phyloP scores from a whole-genome alignment of 768 basidiomycete species.

The Pleurotus platypus region DNA sequence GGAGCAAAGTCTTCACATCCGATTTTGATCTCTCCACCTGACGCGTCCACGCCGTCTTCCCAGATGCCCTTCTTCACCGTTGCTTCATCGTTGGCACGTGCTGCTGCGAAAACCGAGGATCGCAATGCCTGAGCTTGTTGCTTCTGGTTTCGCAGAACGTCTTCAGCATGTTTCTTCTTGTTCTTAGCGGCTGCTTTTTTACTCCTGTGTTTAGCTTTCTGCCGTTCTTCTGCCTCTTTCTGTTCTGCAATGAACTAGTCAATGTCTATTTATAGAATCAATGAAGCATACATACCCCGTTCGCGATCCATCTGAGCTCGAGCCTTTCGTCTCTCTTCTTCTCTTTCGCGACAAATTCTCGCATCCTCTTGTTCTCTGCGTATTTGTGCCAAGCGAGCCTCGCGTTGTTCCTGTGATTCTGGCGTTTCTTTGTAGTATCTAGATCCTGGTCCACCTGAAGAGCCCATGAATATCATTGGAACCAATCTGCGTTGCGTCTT shows the following conservation, averaged over 20 bases:
- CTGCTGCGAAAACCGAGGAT: conserved; percentile 63
- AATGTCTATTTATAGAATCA: not conserved
- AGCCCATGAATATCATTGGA: conserved; percentile 9
- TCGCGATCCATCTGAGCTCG: conserved; percentile 43
- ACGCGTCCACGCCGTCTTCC: conserved; percentile 68
- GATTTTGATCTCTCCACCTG: conserved; percentile 63
- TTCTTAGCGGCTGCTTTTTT: conserved; percentile 56
- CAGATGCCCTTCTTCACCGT: conserved; percentile 63
- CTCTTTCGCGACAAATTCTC: conserved; percentile 46
- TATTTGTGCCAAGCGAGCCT: conserved; percentile 43
- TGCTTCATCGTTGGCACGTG: conserved; percentile 47
- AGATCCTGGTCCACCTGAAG: conserved; percentile 8
- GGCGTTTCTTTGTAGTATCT: conserved; percentile 20
- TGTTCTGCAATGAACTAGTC: conserved; percentile 37
- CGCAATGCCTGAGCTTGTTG: conserved; percentile 52
- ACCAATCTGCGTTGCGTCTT: not conserved
- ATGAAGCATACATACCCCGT: conserved; percentile 33
- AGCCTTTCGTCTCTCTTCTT: conserved; percentile 47
- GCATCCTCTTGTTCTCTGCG: conserved; percentile 56
- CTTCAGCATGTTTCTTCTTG: conserved; percentile 45
- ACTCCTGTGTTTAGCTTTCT: conserved; percentile 47
- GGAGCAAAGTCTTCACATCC: conserved; percentile 52
- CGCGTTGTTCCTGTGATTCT: conserved; percentile 52
- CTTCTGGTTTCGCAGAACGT: conserved; percentile 42
- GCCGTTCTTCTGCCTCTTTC: conserved; percentile 51